These are phyloP conservation scores for Diplotaxis tenuifolia DNA, from an alignment of 345 rosid species.

Conservation along the genomic window DNA sequence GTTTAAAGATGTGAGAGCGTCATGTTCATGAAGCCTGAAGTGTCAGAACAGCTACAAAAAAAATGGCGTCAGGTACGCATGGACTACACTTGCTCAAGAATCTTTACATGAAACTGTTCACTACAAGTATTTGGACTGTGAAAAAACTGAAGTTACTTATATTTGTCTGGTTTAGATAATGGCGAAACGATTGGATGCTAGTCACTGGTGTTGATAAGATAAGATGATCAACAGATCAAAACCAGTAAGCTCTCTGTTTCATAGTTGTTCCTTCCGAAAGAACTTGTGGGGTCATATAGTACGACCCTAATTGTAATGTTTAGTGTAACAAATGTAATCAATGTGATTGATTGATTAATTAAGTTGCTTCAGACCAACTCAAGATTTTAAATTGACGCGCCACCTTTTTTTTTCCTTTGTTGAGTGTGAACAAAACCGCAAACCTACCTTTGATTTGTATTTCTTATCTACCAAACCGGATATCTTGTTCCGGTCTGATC, in stretches of 20 bases:
- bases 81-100: background rate
- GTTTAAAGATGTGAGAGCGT: background rate
- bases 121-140: background rate
- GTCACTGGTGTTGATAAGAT: slow-evolving; percentile 17
- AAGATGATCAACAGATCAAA: slow-evolving; percentile 24
- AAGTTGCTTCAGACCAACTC: slow-evolving; percentile 35
- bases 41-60: background rate
- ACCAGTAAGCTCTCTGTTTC: slow-evolving; percentile 5
- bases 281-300: background rate
- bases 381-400: slow-evolving; percentile 29
- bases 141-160: background rate
- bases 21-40: slow-evolving; percentile 6
- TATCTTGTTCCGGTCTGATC: background rate
- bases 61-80: background rate
- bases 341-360: slow-evolving; percentile 6
- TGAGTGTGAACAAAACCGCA: slow-evolving; percentile 19
- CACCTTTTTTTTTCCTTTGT: background rate
- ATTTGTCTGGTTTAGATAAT: slow-evolving; percentile 3
- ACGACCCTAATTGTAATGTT: background rate
- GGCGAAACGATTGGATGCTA: background rate
- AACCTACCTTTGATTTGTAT: slow-evolving; percentile 31
- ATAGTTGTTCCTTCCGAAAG: slow-evolving; percentile 13
- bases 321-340: background rate
- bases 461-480: slow-evolving; percentile 28
- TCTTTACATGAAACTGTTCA: background rate